phyloP scores from a whole-genome alignment of 768 basidiomycete species.

The Peribolospora kevripleyi region DNA sequence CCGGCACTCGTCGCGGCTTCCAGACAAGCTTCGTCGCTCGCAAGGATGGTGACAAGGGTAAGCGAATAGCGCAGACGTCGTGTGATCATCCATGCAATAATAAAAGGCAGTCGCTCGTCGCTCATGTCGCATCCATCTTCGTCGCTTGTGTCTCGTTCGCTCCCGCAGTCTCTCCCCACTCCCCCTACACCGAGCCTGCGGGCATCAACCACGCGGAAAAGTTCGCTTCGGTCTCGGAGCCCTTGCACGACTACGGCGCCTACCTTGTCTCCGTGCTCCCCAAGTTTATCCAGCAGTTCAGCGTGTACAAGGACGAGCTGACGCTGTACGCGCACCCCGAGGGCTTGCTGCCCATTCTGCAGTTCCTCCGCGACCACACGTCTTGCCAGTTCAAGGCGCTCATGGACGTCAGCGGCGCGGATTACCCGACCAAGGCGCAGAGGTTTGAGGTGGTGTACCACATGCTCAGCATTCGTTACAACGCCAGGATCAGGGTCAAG shows the following conservation, averaged over 20 bases:
- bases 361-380: conserved; percentile 81
- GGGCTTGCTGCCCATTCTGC: conserved; percentile 57
- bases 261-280: conserved; percentile 82
- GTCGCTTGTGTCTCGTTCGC: neutral
- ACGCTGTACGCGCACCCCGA: conserved; percentile 65
- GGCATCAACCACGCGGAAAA: conserved; percentile 64
- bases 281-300: conserved; percentile 95
- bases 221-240: conserved; percentile 46
- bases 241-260: conserved; percentile 73
- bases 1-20: conserved; percentile 5
- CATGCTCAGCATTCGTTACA: conserved; percentile 52
- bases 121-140: neutral
- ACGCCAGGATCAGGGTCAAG: conserved; percentile 79
- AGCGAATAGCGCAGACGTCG: neutral
- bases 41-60: neutral
- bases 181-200: conserved; percentile 71
- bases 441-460: conserved; percentile 96
- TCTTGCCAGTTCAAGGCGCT: conserved; percentile 80
- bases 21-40: neutral
- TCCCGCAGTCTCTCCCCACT: conserved; percentile 7
- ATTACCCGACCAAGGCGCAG: conserved; percentile 77
- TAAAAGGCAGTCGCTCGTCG: no score
- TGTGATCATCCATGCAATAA: no score
- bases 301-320: conserved; percentile 84
- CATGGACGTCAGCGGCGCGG: conserved; percentile 86